These are phyloP conservation scores for Pseudofabraea citricarpa DNA, from an alignment of 2,329 filamentous ascomycete genomes.

Conservation along the genomic window DNA sequence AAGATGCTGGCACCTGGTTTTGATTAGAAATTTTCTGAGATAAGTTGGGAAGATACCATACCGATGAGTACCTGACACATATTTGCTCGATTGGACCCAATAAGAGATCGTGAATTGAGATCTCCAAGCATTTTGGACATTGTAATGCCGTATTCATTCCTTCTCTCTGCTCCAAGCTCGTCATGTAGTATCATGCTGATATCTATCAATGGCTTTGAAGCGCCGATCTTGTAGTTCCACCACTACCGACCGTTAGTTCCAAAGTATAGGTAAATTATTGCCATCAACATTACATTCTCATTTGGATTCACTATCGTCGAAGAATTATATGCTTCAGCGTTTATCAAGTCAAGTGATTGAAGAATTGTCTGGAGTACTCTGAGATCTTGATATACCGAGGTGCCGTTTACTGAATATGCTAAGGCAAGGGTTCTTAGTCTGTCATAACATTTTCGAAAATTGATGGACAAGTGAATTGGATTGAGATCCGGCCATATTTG, in stretches of 20 bases:
- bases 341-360: neutral
- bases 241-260: slow-evolving; percentile 10
- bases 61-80: slow-evolving; percentile 1
- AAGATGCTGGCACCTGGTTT: neutral
- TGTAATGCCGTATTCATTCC: slow-evolving; percentile 9
- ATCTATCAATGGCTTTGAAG: slow-evolving; percentile 11
- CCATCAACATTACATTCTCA: neutral
- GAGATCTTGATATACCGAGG: neutral
- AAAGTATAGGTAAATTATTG: neutral
- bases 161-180: slow-evolving; percentile 8
- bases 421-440: neutral
- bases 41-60: neutral
- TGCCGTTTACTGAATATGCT: neutral
- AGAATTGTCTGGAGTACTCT: neutral
- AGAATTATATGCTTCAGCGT: neutral
- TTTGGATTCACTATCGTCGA: neutral
- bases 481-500: slow-evolving; percentile 15
- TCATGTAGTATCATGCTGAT: slow-evolving; percentile 14
- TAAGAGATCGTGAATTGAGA: neutral
- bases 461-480: slow-evolving; percentile 11
- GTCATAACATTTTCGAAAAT: neutral
- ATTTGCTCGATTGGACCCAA: neutral
- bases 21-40: neutral
- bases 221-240: slow-evolving; percentile 15
- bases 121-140: neutral